Conservation (phyloP, 129 eudicot genomes). For the Glebionis coronaria region DNA sequence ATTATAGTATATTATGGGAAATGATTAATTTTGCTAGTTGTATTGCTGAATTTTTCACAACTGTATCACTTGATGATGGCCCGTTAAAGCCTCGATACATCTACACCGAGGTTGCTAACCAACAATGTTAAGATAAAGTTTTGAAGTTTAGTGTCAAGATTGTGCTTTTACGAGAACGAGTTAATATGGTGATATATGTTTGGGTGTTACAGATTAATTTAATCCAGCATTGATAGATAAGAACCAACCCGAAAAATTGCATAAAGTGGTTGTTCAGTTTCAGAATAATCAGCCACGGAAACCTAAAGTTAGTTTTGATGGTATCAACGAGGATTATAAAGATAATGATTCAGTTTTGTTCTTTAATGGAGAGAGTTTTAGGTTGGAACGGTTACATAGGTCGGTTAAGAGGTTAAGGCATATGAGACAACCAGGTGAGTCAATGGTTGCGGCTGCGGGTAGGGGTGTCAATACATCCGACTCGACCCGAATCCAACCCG, state of each 20-base stretch:
- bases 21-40: too few relatives aligned
- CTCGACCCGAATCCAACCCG: too few relatives aligned
- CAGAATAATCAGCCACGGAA: conserved; percentile 83
- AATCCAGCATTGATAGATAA: conserved; percentile 93
- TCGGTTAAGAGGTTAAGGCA: conserved; percentile 81
- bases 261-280: conserved; percentile 76
- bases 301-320: conserved; percentile 77
- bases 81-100: too few relatives aligned
- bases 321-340: conserved; percentile 81
- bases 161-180: too few relatives aligned
- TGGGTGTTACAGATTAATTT: conserved; percentile 64
- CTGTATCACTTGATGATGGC: too few relatives aligned
- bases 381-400: conserved; percentile 78
- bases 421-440: conserved; percentile 70
- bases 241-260: conserved; percentile 74
- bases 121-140: too few relatives aligned
- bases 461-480: too few relatives aligned
- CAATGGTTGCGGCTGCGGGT: conserved; percentile 45
- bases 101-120: too few relatives aligned
- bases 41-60: too few relatives aligned
- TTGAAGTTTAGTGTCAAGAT: too few relatives aligned
- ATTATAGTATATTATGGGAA: too few relatives aligned
- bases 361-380: conserved; percentile 80
- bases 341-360: conserved; percentile 94
- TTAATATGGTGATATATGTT: neutral